Evolutionary conservation across 2,329 filamentous ascomycete species (phyloP), one percentile per base, ranked within the genome.

Genomic region (Chaetomiaceae sp.): DNA sequence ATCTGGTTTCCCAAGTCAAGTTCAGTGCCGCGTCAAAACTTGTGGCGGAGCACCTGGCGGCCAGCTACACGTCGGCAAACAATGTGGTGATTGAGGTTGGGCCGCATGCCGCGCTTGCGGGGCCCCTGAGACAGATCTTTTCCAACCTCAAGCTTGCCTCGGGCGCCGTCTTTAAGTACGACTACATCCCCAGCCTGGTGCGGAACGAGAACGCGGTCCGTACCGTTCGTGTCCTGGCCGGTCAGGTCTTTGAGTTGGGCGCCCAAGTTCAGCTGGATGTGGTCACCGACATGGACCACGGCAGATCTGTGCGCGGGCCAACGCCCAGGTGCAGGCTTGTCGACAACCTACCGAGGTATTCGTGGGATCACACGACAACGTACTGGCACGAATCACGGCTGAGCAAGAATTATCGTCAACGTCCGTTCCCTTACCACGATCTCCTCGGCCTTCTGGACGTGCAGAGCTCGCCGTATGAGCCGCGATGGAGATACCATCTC

Each of bases 331-430:
- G 49, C 53, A 70, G 8, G 52, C 59, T n/a, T n/a, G n/a, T n/a
- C n/a, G n/a, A n/a, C 2, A 63, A 69, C 39, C 58, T 66, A 2
- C 68, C 70, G 0, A 51, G 60, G 2, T 73, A 72, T 44, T 62
- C 67, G 0, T 73, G 68, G 56, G 62, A 71, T 37, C 67, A 68
- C 32, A 61, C 62, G 4, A 58, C 57, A 2, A 56, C 26, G 0
- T 68, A 67, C 51, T 72, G 69, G 69, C 39, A 56, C 8, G 69
- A 72, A 20, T 58, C 62, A 4, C 58, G 63, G 6, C 38, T 63
- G 4, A 66, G 60, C 30, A 53, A 50, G 2, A 56, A 60, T 20
- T 63, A 59, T 22, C 57, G 66, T 9, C 56, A 65, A 12, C 62
- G 65, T 2, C 12, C 6, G 3, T 42, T 52, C 11, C 41, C 56